Evolutionary conservation across 805 yeast species (phyloP).

Genomic region (Saccharomyces kudriavzevii): DNA sequence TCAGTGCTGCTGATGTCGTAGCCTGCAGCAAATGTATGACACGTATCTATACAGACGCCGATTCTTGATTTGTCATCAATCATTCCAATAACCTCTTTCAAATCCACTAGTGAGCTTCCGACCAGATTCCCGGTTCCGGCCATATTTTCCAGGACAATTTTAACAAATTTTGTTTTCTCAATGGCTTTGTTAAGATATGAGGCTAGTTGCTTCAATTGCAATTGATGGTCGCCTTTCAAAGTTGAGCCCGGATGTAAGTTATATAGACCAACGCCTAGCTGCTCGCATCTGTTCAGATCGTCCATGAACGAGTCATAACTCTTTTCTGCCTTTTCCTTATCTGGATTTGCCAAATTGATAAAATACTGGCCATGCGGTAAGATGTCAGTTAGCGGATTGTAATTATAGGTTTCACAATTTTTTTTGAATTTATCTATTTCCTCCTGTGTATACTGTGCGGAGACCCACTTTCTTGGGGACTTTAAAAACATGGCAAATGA

Average conservation of each 20-base stretch:
- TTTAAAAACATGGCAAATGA: conserved; percentile 87
- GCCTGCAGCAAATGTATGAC: conserved; percentile 96
- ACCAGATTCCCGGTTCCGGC: conserved; percentile 93
- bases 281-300: conserved; percentile 82
- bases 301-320: conserved; percentile 75
- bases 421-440: conserved; percentile 61
- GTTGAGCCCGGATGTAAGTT: conserved; percentile 94
- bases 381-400: conserved; percentile 67
- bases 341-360: conserved; percentile 89
- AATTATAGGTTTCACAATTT: conserved; percentile 54
- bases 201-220: conserved; percentile 65
- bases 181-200: conserved; percentile 73
- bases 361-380: conserved; percentile 94
- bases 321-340: conserved; percentile 63
- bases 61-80: conserved; percentile 76
- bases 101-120: conserved; percentile 73
- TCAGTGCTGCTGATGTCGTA: conserved; percentile 67
- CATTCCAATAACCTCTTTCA: conserved; percentile 62
- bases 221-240: conserved; percentile 57
- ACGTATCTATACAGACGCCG: conserved; percentile 96
- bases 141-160: conserved; percentile 91
- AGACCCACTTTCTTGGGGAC: conserved; percentile 85
- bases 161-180: conserved; percentile 64
- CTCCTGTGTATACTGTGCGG: conserved; percentile 62
- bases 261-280: conserved; percentile 72